Percentiles rank a stretch among this genome's conserved stretches.
phyloP scores from a whole-genome alignment of 73 alveolate genomes.

The Symbiodinium natans region DNA sequence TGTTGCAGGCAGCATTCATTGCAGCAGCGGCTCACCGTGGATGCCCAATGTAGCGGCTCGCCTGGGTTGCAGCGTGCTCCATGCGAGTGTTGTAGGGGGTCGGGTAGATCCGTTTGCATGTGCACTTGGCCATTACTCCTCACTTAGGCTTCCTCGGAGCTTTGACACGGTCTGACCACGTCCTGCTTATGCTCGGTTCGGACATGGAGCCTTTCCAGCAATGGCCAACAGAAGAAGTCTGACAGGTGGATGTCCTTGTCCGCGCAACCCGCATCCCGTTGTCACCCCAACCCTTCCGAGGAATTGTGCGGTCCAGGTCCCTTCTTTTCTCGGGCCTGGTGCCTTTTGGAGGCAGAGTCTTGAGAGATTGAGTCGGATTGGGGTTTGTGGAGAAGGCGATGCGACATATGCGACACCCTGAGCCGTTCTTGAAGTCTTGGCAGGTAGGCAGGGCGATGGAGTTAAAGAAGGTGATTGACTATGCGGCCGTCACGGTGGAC shows the following conservation, averaged over 20 bases:
- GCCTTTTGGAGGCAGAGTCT: slow-evolving; percentile 51
- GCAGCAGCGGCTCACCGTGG: background rate
- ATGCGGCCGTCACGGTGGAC: background rate
- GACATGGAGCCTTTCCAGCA: slow-evolving; percentile 8
- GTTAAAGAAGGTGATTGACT: slow-evolving; percentile 44
- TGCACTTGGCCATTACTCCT: too few species aligned
- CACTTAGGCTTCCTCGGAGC: slow-evolving; percentile 36
- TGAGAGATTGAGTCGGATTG: background rate
- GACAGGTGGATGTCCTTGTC: background rate
- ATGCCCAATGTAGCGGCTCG: background rate
- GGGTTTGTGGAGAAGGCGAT: background rate
- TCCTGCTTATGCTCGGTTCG: slow-evolving; percentile 26
- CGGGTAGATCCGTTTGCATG: too few species aligned
- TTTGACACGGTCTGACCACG: slow-evolving; percentile 4
- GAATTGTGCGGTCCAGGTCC: background rate
- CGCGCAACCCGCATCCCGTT: too few species aligned
- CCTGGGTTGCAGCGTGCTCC: too few species aligned
- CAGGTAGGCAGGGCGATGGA: slow-evolving; percentile 39
- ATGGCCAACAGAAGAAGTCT: background rate
- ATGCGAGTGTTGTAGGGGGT: too few species aligned
- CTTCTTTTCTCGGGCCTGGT: slow-evolving; percentile 63
- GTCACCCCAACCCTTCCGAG: too few species aligned
- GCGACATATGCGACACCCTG: too few species aligned
- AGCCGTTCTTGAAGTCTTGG: too few species aligned
- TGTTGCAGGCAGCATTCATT: slow-evolving; percentile 3